Evolutionary conservation across 768 basidiomycete species (phyloP), one percentile per base, ranked within the genome.

Genomic region (Russula brevipes): DNA sequence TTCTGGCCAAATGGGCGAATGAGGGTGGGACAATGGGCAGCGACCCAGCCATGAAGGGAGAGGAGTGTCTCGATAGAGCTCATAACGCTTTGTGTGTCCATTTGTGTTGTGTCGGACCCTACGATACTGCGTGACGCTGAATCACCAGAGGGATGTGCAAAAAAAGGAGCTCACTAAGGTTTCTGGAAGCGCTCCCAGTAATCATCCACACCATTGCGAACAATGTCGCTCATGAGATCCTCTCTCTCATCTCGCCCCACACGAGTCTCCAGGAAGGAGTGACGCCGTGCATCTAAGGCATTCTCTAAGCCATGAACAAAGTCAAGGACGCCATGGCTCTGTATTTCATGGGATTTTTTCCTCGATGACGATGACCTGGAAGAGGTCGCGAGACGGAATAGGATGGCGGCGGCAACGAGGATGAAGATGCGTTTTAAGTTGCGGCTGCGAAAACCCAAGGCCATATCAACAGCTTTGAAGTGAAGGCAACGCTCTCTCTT

Each of bases 11-110:
- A 99, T 3, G 97, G 97, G n/a, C 97, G 86, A 3, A 83, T 83
- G 41, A 99, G 82, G 0, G 92, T 95, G 8, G 96, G 93, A 73
- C 96, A 99, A 35, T 92, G 85, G 3, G 93, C 93, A 31, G 94
- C 94, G 14, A 96, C 97, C 97, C 97, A 99, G 17, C 97, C 97
- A 70, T 98, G 98, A 60, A 98, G 82, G 16, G 91, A 89, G n/a
- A 98, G 80, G 0, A 99, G 80, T 67, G 92, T 91, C 74, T 99
- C 97, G 53, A 99, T 91, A 4, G 95, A 86, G 53, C 81, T 85
- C 59, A 93, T 80, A 30, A 98, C 90, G 59, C 87, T 88, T 73
- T 99, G 96, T 8, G 89, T 85, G 72, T 98, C 97, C 75, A 87
- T 85, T 63, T 94, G 88, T 0, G 88, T 81, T 0, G 95, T 97